These are phyloP conservation scores for Suillus subalutaceus DNA, from an alignment of 768 basidiomycete genomes.

Conservation along the genomic window DNA sequence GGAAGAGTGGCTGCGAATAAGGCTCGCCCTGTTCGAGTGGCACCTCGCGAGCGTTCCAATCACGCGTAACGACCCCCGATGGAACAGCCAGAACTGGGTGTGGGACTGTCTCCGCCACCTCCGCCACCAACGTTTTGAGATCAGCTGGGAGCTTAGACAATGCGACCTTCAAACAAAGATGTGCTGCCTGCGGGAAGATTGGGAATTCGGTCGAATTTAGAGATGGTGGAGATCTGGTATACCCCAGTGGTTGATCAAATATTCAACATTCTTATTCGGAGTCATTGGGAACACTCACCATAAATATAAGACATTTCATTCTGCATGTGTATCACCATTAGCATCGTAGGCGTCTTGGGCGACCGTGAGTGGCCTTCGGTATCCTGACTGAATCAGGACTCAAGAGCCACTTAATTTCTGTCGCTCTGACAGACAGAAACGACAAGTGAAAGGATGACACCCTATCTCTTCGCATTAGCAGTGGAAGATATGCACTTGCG, in stretches of 20 bases:
- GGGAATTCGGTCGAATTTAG: constrained; percentile 2
- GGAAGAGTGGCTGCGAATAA: constrained; percentile 20
- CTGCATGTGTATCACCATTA: not conserved
- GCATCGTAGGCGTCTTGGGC: not conserved
- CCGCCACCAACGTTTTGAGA: constrained; percentile 14
- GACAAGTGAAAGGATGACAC: not conserved
- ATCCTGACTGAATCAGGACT: not conserved
- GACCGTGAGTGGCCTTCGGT: not conserved
- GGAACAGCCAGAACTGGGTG: constrained; percentile 24
- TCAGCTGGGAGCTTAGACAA: constrained; percentile 19
- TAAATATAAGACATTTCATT: not conserved
- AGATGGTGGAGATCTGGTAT: not conserved
- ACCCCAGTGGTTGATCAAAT: not conserved
- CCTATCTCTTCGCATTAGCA: not conserved
- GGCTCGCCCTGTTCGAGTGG: constrained; percentile 21
- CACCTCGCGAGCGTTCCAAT: constrained; percentile 15
- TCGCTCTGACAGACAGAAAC: not conserved
- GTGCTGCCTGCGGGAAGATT: constrained; percentile 26
- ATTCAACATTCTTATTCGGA: too few relatives aligned
- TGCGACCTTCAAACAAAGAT: constrained; percentile 27
- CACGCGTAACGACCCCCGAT: not conserved
- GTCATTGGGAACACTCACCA: not conserved
- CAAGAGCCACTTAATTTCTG: not conserved
- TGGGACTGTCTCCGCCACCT: constrained; percentile 22
- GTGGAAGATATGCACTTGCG: not conserved